Evolutionary conservation across 805 yeast species (phyloP).

Genomic region (Zygosaccharomyces pseudorouxii): DNA sequence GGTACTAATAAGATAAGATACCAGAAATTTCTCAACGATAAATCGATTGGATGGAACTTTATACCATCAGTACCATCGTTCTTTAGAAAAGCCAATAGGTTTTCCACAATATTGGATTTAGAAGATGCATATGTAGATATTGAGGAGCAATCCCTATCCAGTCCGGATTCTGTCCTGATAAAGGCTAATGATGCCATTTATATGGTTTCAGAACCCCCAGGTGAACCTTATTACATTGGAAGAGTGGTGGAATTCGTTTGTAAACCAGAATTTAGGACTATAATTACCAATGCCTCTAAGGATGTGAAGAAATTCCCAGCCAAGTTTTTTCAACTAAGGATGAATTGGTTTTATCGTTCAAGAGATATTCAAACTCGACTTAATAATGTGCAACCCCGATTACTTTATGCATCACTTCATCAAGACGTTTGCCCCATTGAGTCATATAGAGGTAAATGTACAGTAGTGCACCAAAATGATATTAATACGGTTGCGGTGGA

Average conservation of each 20-base stretch:
- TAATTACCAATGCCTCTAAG: slow-evolving; percentile 14
- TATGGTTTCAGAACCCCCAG: slow-evolving; percentile 87
- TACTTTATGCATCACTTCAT: slow-evolving; percentile 80
- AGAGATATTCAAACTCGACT: slow-evolving; percentile 69
- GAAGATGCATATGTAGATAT: slow-evolving; percentile 37
- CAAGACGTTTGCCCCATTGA: slow-evolving; percentile 74
- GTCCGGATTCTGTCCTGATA: slow-evolving; percentile 20
- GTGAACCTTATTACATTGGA: slow-evolving; percentile 90
- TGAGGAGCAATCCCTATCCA: slow-evolving; percentile 26
- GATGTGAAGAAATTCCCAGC: slow-evolving; percentile 40
- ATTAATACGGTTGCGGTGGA: slow-evolving; percentile 42
- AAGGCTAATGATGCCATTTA: slow-evolving; percentile 57
- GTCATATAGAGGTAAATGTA: slow-evolving; percentile 70
- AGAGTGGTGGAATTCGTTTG: slow-evolving; percentile 67
- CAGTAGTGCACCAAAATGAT: slow-evolving; percentile 64
- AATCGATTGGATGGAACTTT: slow-evolving; percentile 27
- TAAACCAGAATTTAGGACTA: slow-evolving; percentile 19
- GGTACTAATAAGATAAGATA: slow-evolving; percentile 14
- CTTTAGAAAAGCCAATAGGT: slow-evolving; percentile 29
- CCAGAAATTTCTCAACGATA: slow-evolving; percentile 27
- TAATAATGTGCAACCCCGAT: slow-evolving; percentile 53
- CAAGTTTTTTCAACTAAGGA: slow-evolving; percentile 52
- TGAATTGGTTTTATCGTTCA: slow-evolving; percentile 91
- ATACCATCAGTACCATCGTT: slow-evolving; percentile 33
- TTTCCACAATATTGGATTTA: slow-evolving; percentile 38